Evolutionary conservation across 2,329 filamentous ascomycete genomes (phyloP), one percentile per base, ranked within the genome.

Genomic region (Hymenotorrendiella dingleyae): DNA sequence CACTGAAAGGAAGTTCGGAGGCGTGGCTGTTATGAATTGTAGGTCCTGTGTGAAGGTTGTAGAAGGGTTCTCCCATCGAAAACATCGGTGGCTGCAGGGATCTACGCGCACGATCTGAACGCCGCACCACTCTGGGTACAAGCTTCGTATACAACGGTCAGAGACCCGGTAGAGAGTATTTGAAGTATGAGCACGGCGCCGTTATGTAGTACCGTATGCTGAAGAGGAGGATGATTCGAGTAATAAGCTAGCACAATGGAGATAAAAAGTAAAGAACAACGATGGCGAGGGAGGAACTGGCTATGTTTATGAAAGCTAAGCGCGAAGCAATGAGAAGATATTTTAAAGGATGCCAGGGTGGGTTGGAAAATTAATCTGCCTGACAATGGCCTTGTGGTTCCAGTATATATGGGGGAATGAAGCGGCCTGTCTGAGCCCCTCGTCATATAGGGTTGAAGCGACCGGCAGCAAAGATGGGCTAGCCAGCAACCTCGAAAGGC

Each of bases 1-100:
- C 49, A 42, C 53, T 58, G 35, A 50, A 54, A 14, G 56, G 54
- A 22, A 49, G 52, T 20, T 45, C 37, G 12, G 37, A 42, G 9
- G 48, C 47, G 21, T 46, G 43, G 28, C 28, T 26, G 24, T 36
- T 38, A 36, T 38, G 36, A 23, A 46, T 40, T 16, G 24, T 37
- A 21, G 27, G 46, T 40, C 41, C 35, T 38, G 50, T 30, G 35
- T 49, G 47, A 23, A 45, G 27, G 20, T 21, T 39, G 36, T 45
- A 42, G 17, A 21, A 33, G 21, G 23, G 27, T 21, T 49, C 44
- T 34, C 14, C 35, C 40, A 37, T 46, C 14, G 37, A 38, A 42
- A 43, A 36, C 47, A 47, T 47, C 32, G 41, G 28, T 45, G 38
- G 14, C 16, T 23, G 36, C 14, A 16, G 7, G 36, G 30, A 39